Evolutionary conservation across 768 basidiomycete species (phyloP), one percentile per base, ranked within the genome.

Genomic region (Lentinula guzmanii): DNA sequence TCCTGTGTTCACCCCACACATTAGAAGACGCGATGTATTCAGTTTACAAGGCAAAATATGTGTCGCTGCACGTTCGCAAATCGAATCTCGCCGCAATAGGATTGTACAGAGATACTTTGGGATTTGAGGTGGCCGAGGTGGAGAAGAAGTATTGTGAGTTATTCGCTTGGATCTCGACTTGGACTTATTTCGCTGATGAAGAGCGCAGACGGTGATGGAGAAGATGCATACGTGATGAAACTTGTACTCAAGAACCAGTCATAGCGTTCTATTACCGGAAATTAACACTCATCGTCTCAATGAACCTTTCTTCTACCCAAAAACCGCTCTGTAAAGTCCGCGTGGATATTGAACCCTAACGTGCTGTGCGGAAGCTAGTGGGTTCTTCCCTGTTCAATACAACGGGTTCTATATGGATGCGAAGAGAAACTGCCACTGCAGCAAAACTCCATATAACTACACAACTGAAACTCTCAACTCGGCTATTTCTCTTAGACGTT

Each of bases 71-170:
- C 67, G 95, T 98, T 35, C 83, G 96, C 50, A 92, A 93, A 74
- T 94, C 93, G n/a, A 98, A 98, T 70, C 86, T 90, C 60, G 93
- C 95, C 0, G 95, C 96, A 0, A 85, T 98, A 45, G 85, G 82
- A 15, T 77, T 98, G 60, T 98, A 98, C 71, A 83, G 86, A 51
- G 95, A 96, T 68, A 88, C 92, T 1, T 77, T 98, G 6, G 95
- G 95, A 1, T 98, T 98, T 74, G 82, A 87, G 24, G 89, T 96
- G 6, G 86, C 87, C 42, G 86, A 85, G 55, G 83, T 97, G 45
- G 95, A 97, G 71, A 87, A 91, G 71, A 87, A 85, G 64, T 98
- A 98, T 67, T 98, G 95, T 96, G 68, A 72, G 90, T 85, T 85
- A 11, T 52, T 51, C 24, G 5, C 37, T 57, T 18, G 7, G n/a